phyloP scores from a whole-genome alignment of 306 rosid genomes.

The Lagenaria siceraria region DNA sequence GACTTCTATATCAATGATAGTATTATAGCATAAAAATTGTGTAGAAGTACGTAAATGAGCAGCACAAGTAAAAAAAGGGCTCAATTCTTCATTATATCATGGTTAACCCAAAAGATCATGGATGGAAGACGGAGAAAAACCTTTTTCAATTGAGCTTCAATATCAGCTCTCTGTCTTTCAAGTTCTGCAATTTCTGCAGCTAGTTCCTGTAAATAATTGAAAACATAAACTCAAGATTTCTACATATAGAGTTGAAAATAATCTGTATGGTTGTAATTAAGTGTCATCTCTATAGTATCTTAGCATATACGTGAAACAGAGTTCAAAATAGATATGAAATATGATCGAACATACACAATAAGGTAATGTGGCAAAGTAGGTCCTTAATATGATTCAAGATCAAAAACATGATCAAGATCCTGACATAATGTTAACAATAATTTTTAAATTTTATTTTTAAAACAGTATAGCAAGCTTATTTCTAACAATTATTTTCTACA shows the following conservation, averaged over 20 bases:
- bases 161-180: conserved; percentile 70
- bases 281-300: neutral
- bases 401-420: neutral
- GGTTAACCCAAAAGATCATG: neutral
- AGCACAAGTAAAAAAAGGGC: neutral
- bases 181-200: conserved; percentile 62
- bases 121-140: conserved; percentile 17
- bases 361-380: neutral
- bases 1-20: neutral
- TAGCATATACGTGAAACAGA: neutral
- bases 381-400: neutral
- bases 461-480: neutral
- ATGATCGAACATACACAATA: neutral
- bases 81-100: neutral
- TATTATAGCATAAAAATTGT: neutral
- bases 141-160: conserved; percentile 83
- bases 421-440: neutral
- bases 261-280: neutral
- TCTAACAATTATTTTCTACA: neutral
- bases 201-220: conserved; percentile 51
- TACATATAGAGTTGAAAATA: conserved; percentile 1
- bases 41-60: neutral
- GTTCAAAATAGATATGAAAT: conserved; percentile 1
- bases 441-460: neutral
- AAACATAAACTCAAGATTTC: conserved; percentile 9